Evolutionary conservation across 2,329 filamentous ascomycete genomes (phyloP), one percentile per base, ranked within the genome.

Genomic region (Botrytis byssoidea): DNA sequence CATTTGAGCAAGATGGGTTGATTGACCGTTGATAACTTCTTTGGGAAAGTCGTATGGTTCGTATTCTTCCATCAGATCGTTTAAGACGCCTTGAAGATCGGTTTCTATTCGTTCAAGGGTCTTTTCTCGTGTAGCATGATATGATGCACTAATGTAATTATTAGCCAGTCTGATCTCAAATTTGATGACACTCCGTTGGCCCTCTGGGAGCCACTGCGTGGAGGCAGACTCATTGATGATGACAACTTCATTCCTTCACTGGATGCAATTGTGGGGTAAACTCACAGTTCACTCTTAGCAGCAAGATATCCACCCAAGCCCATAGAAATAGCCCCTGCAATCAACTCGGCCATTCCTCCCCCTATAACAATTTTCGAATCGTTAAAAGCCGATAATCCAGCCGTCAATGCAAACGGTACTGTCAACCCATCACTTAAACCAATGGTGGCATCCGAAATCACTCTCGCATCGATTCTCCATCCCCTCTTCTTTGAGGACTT

Each of bases 371-470:
- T 83, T 66, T 84, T 85, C 37, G 86, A 86, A 75, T 86, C 85
- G 16, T 85, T 85, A 68, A 88, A 79, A 1, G 82, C 81, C 12
- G 81, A 83, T 3, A 91, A 81, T 7, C 89, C 89, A 3, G 89
- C 89, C 1, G 88, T 90, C 18, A 91, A 82, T 1, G 89, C 89
- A 78, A 91, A 91, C 0, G 89, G 89, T 0, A 91, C 89, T 0
- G 89, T 91, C 76, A 91, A 83, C 8, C 89, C 89, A 80, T 91
- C 89, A 0, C 88, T 87, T 59, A 91, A 83, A 32, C 89, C 89
- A 78, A 91, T 88, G 42, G 89, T 90, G 37, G 87, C 84, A 80
- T 90, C 88, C 16, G 83, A 83, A 29, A 86, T 81, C 40, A 85
- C 76, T 57, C 82, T 70, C 0, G 79, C 78, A 74, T 81, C 79